Percentiles rank a stretch among this genome's conserved stretches.
These are phyloP conservation scores for Podaxis mareebaensis DNA, from an alignment of 768 basidiomycete species.

Conservation along the genomic window DNA sequence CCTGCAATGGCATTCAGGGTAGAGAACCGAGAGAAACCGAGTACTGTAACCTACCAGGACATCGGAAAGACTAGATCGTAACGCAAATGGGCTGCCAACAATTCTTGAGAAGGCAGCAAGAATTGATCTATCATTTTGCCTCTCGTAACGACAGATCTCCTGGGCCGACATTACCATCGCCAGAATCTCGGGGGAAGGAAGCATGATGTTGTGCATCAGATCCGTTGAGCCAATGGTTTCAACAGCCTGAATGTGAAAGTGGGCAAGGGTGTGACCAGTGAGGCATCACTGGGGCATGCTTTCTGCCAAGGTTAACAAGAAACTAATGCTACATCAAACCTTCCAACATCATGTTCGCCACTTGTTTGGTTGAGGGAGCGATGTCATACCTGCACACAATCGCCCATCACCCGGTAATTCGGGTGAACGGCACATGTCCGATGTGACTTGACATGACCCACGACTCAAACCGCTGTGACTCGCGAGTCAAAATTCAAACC, in stretches of 20 bases:
- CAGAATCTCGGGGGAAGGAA: conserved; percentile 18
- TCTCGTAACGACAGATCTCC: conserved; percentile 12
- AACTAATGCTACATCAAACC: not conserved
- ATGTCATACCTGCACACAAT: not conserved
- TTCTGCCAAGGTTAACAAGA: not conserved
- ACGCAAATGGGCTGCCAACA: conserved; percentile 17
- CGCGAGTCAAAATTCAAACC: not conserved
- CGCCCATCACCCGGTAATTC: not conserved
- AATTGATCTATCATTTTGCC: conserved; percentile 1
- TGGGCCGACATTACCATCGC: not conserved
- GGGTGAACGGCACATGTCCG: conserved; percentile 3
- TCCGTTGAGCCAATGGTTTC: conserved; percentile 6
- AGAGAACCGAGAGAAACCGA: conserved; percentile 29
- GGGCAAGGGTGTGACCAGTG: no score
- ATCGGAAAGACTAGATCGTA: conserved; percentile 26
- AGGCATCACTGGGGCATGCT: not conserved
- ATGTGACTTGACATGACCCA: not conserved
- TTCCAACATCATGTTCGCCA: not conserved
- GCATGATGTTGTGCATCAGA: conserved; percentile 13
- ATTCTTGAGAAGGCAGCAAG: conserved; percentile 20
- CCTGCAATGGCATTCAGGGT: conserved; percentile 25
- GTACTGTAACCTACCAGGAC: conserved; percentile 25
- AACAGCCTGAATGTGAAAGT: not conserved
- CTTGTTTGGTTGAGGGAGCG: not conserved
- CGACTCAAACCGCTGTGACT: not conserved